Conservation (phyloP, 2,329 filamentous ascomycete species). For the Xylaria sp. region DNA sequence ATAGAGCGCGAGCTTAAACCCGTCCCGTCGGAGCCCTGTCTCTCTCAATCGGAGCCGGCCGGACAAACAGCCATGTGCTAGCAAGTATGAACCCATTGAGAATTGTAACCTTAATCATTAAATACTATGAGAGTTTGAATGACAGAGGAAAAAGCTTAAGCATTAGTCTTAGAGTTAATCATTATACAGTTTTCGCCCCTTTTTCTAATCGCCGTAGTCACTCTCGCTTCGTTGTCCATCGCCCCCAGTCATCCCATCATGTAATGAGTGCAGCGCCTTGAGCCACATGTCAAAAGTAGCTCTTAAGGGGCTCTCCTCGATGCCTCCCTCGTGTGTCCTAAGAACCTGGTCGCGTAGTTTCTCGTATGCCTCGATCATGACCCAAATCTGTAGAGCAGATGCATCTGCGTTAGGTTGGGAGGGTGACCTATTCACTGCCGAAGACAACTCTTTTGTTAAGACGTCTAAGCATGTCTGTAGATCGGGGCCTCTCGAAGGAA, state of each 20-base stretch:
- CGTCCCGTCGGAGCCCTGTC: neutral
- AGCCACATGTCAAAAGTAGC: slow-evolving; percentile 64
- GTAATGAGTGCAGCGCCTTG: slow-evolving; percentile 58
- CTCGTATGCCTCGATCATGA: slow-evolving; percentile 70
- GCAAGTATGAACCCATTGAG: neutral
- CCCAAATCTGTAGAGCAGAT: slow-evolving; percentile 62
- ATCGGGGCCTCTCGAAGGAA: slow-evolving; percentile 52
- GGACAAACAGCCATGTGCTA: neutral
- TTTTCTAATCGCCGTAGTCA: slow-evolving; percentile 48
- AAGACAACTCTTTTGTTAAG: slow-evolving; percentile 60
- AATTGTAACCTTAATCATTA: neutral
- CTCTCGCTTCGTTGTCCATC: slow-evolving; percentile 48
- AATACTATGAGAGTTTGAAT: neutral
- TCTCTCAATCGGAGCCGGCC: neutral
- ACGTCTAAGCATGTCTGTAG: slow-evolving; percentile 63
- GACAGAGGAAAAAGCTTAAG: neutral
- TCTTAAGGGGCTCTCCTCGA: slow-evolving; percentile 50
- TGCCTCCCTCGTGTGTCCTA: slow-evolving; percentile 45
- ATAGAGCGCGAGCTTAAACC: neutral
- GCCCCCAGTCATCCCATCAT: slow-evolving; percentile 52
- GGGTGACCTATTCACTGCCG: slow-evolving; percentile 49
- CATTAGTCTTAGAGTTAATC: slow-evolving; percentile 20
- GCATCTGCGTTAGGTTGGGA: slow-evolving; percentile 48
- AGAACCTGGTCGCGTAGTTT: slow-evolving; percentile 59
- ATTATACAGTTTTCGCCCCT: neutral